Evolutionary conservation across 1,139 yeast genomes (phyloP).

Genomic region (Zygoascus hellenicus): DNA sequence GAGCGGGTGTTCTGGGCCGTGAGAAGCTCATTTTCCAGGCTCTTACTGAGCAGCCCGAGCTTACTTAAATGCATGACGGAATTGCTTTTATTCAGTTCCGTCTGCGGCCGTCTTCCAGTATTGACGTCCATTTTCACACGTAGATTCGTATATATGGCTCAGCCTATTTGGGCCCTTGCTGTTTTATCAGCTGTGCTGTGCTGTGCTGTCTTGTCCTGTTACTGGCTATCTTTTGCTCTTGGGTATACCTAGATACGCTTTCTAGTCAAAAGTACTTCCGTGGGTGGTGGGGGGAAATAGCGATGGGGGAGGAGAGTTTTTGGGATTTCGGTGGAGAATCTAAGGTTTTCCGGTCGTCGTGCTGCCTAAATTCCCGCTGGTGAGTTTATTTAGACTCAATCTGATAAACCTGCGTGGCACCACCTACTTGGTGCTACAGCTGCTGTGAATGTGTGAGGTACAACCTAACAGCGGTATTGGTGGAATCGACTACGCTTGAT

Average conservation of each 20-base stretch:
- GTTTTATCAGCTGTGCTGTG: not conserved
- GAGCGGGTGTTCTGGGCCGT: slow-evolving; percentile 4
- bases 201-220: too few relatives aligned
- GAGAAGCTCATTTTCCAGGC: slow-evolving; percentile 1
- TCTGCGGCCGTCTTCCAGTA: not conserved
- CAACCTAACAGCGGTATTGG: too few relatives aligned
- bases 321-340: not conserved
- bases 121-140: too few relatives aligned
- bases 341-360: not conserved
- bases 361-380: too few relatives aligned
- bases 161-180: too few relatives aligned
- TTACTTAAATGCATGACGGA: slow-evolving; percentile 7
- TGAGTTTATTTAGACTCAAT: not conserved
- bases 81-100: slow-evolving; percentile 6
- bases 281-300: not conserved
- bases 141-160: too few relatives aligned
- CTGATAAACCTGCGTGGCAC: too few relatives aligned
- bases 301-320: not conserved
- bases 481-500: too few relatives aligned
- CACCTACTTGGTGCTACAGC: too few relatives aligned
- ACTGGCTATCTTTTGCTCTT: not conserved
- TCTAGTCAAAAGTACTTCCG: not conserved
- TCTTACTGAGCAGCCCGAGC: slow-evolving; percentile 5
- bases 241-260: too few relatives aligned
- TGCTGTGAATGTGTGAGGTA: too few relatives aligned